Evolutionary conservation across 805 yeast genomes (phyloP), one percentile per base, ranked within the genome.

Genomic region (Cyberlindnera amylophila): DNA sequence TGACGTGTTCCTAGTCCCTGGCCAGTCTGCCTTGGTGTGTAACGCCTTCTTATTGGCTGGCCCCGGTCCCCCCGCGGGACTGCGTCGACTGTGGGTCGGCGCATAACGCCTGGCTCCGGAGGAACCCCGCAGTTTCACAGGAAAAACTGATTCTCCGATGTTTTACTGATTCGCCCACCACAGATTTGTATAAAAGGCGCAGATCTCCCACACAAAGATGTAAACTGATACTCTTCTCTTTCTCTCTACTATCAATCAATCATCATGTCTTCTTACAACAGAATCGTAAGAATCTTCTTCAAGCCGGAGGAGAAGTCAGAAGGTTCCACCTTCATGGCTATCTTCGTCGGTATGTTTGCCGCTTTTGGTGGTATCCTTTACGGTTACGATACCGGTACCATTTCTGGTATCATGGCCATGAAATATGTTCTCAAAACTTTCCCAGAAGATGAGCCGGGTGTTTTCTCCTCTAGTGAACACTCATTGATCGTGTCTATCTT

Each of bases 301-400:
- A 68, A 71, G 35, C 63, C 69, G 18, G 77, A 73, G 31, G 74
- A 71, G 35, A 72, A 69, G 61, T 65, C 63, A 44, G 70, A 72
- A 43, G 78, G 75, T 23, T 71, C 77, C 6, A 69, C 75, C 29
- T 57, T 62, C 32, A 62, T 69, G 47, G 78, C 80, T 27, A 60
- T 74, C 50, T 60, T 70, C 13, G 77, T 75, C 13, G 81, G 85
- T 51, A 59, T 77, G 45, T 81, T 79, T 41, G 82, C 82, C 11
- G 81, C 85, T 21, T 73, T 79, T 40, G 85, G 82, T 46, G 86
- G 86, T 42, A 69, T 81, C 51, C 66, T 79, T 39, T 80, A 75
- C 50, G 86, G 86, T 42, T 81, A 78, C 56, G 86, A 81, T 58
- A 79, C 86, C 1, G 86, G 86, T 44, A 70, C 79, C 45, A 79